phyloP scores from a whole-genome alignment of 73 alveolate species.

The Effrenium voratum region DNA sequence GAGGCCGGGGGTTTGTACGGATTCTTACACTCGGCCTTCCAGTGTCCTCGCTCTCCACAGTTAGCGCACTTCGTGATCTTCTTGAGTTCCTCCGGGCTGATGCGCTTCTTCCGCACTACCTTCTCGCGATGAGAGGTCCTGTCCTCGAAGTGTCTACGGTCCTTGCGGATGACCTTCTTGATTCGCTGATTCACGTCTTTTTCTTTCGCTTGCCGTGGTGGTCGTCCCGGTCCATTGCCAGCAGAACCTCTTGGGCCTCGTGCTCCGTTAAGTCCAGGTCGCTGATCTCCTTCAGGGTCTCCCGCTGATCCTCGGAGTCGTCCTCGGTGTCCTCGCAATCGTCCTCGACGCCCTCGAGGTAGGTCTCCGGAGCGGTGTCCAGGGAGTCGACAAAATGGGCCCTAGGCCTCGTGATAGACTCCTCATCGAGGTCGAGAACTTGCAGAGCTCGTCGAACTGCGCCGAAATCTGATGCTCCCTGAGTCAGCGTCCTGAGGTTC shows the following conservation, averaged over 20 bases:
- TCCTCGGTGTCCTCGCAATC: background rate
- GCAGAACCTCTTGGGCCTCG: background rate
- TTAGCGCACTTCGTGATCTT: slow-evolving; percentile 8
- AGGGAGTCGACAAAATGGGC: too few species aligned
- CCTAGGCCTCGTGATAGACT: background rate
- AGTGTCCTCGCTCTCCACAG: slow-evolving; percentile 20
- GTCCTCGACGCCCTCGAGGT: background rate
- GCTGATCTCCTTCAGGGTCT: background rate
- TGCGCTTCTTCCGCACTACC: background rate
- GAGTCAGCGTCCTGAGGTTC: background rate
- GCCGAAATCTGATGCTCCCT: background rate
- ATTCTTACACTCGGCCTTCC: background rate
- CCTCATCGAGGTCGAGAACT: background rate
- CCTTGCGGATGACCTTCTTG: background rate
- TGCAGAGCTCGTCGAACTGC: background rate
- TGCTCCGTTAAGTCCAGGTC: background rate
- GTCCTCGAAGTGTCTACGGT: slow-evolving; percentile 12
- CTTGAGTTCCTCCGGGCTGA: background rate
- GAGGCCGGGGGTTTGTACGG: background rate
- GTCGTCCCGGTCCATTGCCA: background rate
- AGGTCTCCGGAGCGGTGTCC: too few species aligned
- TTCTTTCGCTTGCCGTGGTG: background rate
- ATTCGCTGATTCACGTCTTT: background rate
- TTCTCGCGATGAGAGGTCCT: background rate
- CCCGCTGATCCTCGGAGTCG: background rate